These are phyloP conservation scores for Mentha longifolia DNA, from an alignment of 257 asterid genomes.

Conservation along the genomic window DNA sequence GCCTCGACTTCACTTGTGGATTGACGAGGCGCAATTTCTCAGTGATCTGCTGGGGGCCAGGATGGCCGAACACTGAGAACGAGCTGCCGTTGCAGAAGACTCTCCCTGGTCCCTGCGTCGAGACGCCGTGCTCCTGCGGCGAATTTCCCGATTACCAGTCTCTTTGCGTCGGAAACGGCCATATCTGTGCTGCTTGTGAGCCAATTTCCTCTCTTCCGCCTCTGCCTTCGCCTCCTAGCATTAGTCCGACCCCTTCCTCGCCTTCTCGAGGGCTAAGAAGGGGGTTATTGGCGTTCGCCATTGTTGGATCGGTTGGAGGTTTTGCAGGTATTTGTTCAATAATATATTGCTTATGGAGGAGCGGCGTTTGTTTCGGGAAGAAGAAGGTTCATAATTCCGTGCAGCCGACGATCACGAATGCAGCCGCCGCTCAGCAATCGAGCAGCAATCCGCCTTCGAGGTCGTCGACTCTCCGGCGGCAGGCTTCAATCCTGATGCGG, in stretches of 20 bases:
- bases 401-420: slow-evolving; percentile 73
- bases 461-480: slow-evolving; percentile 83
- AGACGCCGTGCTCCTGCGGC: slow-evolving; percentile 59
- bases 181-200: slow-evolving; percentile 81
- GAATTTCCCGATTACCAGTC: slow-evolving; percentile 64
- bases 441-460: slow-evolving; percentile 72
- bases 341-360: slow-evolving; percentile 67
- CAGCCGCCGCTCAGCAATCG: slow-evolving; percentile 41
- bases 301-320: slow-evolving; percentile 87
- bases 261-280: slow-evolving; percentile 52
- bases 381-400: slow-evolving; percentile 89
- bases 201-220: slow-evolving; percentile 26
- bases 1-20: slow-evolving; percentile 79
- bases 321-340: slow-evolving; percentile 70
- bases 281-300: slow-evolving; percentile 71
- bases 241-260: slow-evolving; percentile 32
- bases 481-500: slow-evolving; percentile 79
- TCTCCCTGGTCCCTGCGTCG: slow-evolving; percentile 80
- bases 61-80: slow-evolving; percentile 52
- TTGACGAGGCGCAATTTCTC: slow-evolving; percentile 68
- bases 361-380: slow-evolving; percentile 56
- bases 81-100: slow-evolving; percentile 56
- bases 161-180: slow-evolving; percentile 74
- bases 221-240: slow-evolving; percentile 31
- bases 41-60: slow-evolving; percentile 88